Evolutionary conservation across 2,329 filamentous ascomycete species (phyloP), one percentile per base, ranked within the genome.

Genomic region (Pseudogymnoascus sp.): DNA sequence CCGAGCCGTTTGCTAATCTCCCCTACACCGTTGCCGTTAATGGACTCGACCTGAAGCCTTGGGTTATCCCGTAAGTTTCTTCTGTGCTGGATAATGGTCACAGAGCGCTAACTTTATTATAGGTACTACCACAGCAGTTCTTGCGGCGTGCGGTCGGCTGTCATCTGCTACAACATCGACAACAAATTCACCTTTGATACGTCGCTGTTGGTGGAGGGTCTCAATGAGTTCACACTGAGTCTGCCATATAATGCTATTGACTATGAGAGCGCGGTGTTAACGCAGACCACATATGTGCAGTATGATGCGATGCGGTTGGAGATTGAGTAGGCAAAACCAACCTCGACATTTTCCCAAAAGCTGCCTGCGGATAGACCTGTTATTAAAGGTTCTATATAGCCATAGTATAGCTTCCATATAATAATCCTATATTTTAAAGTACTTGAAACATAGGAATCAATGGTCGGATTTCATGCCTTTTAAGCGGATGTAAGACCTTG

Each of bases 301-400:
- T 88, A 88, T 67, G 85, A 88, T 74, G 85, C 86, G 1, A 68
- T 88, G 70, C 77, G 85, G 61, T 68, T 88, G 57, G 85, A 88
- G 69, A 70, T 87, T 26, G 71, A 71, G 63, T 80, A 74, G 68
- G 15, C 3, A 44, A 21, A 33, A 11, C n/a, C 40, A 21, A 11
- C 10, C 9, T 13, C 19, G 17, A 21, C 42, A 4, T 4, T 38
- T 38, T 33, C n/a, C 9, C 15, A 28, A 23, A 53, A 53, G 23
- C 3, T 53, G 44, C 15, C 44, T 28, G 23, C 44, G 15, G 23
- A 53, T 53, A 28, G 23, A 28, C 44, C 44, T 28, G 23, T 17
- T 53, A 53, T 31, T 31, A 53, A 31, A 28, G 15, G 23, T 17
- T 50, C 23, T 53, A 31, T 4, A 28, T 53, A 28, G 23, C 44